Evolutionary conservation across 768 basidiomycete genomes (phyloP).

Genomic region (Tulasnella sp.): DNA sequence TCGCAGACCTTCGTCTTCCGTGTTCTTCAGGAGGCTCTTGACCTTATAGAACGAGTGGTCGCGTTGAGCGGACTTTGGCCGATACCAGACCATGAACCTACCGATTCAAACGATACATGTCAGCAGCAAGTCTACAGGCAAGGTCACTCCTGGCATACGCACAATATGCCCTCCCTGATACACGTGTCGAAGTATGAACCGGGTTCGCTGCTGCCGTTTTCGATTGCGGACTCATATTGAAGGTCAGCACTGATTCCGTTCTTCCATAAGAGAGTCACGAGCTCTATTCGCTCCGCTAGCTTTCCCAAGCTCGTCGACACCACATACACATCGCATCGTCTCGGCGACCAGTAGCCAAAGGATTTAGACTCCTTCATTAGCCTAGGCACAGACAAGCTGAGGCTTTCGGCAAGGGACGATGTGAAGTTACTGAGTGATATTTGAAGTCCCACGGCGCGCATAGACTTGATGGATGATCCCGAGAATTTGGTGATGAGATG

Average conservation of each 20-base stretch:
- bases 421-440: conserved; percentile 73
- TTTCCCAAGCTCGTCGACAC: conserved; percentile 67
- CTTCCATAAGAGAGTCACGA: conserved; percentile 66
- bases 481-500: conserved; percentile 51
- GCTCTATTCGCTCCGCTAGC: conserved; percentile 65
- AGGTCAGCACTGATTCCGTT: conserved; percentile 76
- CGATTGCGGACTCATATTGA: conserved; percentile 70
- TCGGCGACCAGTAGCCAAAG: conserved; percentile 84
- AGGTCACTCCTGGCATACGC: conserved; percentile 21
- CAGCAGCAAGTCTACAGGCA: background rate
- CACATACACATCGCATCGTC: conserved; percentile 78
- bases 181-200: conserved; percentile 45
- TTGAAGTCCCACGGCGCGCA: conserved; percentile 63
- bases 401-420: conserved; percentile 52
- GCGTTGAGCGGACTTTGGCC: conserved; percentile 43
- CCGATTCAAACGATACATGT: background rate
- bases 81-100: conserved; percentile 43
- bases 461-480: conserved; percentile 33
- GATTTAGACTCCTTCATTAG: conserved; percentile 69
- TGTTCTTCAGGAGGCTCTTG: conserved; percentile 69
- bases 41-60: conserved; percentile 67
- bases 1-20: conserved; percentile 56
- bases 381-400: conserved; percentile 51
- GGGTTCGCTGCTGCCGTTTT: conserved; percentile 47
- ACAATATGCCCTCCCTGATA: conserved; percentile 76